Evolutionary conservation across 345 rosid genomes (phyloP).

Genomic region (Citrus maxima): DNA sequence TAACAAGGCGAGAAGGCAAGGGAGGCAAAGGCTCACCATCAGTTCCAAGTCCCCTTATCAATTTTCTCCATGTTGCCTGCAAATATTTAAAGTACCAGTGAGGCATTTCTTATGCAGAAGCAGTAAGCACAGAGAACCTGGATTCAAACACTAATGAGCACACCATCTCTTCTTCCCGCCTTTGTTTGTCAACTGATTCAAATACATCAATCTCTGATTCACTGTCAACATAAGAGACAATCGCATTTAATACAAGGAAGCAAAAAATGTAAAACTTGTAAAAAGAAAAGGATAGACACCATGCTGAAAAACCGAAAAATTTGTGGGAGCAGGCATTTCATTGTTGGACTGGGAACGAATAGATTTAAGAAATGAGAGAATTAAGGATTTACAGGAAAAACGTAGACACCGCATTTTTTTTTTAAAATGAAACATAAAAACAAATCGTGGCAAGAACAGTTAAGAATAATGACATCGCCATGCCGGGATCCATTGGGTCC

Average conservation of each 20-base stretch:
- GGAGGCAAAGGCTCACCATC: conserved; percentile 41
- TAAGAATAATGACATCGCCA: not conserved
- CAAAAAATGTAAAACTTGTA: not conserved
- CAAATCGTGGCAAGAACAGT: not conserved
- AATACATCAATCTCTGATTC: conserved; percentile 88
- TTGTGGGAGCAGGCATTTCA: too few species aligned
- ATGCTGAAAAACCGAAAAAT: too few species aligned
- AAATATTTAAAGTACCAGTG: conserved; percentile 1
- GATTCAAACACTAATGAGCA: conserved; percentile 9
- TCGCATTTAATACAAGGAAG: not conserved
- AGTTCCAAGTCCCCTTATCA: conserved; percentile 45
- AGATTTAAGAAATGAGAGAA: too few species aligned
- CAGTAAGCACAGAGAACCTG: not conserved
- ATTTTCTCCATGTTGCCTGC: conserved; percentile 71
- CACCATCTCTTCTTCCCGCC: conserved; percentile 78
- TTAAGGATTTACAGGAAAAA: too few species aligned
- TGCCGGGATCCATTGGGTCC: not conserved
- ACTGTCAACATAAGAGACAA: conserved; percentile 33
- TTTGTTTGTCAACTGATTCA: conserved; percentile 74
- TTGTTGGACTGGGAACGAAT: too few species aligned
- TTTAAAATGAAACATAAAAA: not conserved
- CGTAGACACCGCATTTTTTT: not conserved
- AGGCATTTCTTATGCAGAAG: not conserved
- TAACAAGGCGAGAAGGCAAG: conserved; percentile 79
- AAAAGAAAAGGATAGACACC: not conserved